phyloP scores from a whole-genome alignment of 225 moss, liverwort and hornwort genomes.

The Physcomitrium patens region DNA sequence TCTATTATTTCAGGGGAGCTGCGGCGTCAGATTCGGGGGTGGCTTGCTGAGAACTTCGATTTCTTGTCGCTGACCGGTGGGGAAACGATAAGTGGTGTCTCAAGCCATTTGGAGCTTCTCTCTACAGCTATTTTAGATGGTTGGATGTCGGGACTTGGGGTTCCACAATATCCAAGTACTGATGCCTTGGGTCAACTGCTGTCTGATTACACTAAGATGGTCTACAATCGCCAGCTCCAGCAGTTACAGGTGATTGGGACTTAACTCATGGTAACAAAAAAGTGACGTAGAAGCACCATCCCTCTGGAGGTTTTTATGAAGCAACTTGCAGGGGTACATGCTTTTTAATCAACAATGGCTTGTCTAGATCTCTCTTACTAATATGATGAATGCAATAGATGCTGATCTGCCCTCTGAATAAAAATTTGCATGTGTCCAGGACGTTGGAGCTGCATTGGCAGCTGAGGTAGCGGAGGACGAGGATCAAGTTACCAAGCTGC shows the following conservation, averaged over 20 bases:
- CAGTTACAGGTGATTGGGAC: conserved; percentile 56
- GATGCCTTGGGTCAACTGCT: conserved; percentile 85
- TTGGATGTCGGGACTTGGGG: conserved; percentile 93
- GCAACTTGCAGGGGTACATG: neutral
- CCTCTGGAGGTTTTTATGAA: neutral
- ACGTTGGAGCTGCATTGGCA: conserved; percentile 79
- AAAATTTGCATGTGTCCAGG: conserved; percentile 37
- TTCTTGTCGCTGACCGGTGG: conserved; percentile 62
- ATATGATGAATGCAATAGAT: neutral
- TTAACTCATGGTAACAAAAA: neutral
- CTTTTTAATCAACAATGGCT: neutral
- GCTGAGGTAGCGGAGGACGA: conserved; percentile 81
- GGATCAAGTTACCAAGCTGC: conserved; percentile 65
- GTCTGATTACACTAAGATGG: conserved; percentile 77
- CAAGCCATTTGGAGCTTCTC: conserved; percentile 68
- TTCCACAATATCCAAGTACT: conserved; percentile 71
- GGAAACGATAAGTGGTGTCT: conserved; percentile 53
- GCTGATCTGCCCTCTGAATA: neutral
- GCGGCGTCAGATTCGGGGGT: conserved; percentile 78
- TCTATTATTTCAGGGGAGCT: conserved; percentile 52
- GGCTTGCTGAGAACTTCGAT: conserved; percentile 84
- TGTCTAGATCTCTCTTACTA: neutral
- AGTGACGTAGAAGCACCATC: neutral
- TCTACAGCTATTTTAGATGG: conserved; percentile 88
- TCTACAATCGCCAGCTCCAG: conserved; percentile 74